Base-by-base conservation (phyloP, 176 grass and related monocot species). In the Cenchrus purpureus region DNA sequence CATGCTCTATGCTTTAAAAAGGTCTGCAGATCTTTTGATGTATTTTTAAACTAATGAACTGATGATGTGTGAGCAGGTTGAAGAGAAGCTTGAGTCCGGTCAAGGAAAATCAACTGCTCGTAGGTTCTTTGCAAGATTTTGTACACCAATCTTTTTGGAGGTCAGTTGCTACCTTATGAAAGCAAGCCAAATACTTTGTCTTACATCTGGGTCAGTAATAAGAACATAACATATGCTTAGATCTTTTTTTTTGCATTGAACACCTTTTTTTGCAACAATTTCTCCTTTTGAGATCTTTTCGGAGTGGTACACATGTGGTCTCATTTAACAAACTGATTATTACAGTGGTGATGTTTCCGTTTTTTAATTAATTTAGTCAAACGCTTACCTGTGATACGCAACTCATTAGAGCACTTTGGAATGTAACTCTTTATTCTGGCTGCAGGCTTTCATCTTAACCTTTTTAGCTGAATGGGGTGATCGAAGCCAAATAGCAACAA, bases 401-500 rank as follows among this genome's bases (percentile, higher is more conserved):
- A 48, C 64, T 63, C n/a, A 16, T 83, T 72, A 19, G 53, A 67
- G 55, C 12, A 58, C 49, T 50, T 76, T 25, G 25, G 25, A 25
- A 56, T 86, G 1, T 53, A 65, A 83, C 51, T 10, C 25, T 53
- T 61, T 86, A 45, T 59, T 64, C 68, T 89, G 50, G 12, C 31
- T 90, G 65, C 83, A 97, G 92, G 91, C 94, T 77, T 97, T 97
- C 78, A 92, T 97, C 73, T 89, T 97, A 87, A 97, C 94, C 44
- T 97, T 97, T 67, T 76, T 97, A 62, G 94, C 94, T 28, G 92
- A 97, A 85, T 94, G 90, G 94, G 94, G 94, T 0, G 90, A 97
- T 72, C 94, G 92, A 59, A 97, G 94, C 86, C 94, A 97, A 79
- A 97, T 97, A 86, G 94, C 92, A 85, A 97, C 94, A 37, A 97